Evolutionary conservation across 2,329 filamentous ascomycete species (phyloP).

Genomic region (Aureobasidium namibiae): DNA sequence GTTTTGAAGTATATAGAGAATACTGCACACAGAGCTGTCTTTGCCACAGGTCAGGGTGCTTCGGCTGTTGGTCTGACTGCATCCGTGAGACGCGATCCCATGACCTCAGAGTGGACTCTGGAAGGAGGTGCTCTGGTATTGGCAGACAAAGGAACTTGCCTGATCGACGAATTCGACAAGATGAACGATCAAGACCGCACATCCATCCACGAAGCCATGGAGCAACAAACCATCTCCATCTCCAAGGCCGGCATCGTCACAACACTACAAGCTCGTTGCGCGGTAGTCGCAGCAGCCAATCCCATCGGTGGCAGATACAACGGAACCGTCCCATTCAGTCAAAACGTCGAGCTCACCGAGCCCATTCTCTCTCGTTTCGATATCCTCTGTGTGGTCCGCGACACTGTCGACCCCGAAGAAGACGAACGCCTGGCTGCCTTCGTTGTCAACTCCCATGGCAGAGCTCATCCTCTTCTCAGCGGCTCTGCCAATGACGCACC

Average conservation of each 20-base stretch:
- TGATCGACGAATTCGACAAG: conserved; percentile 99
- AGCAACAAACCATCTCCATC: conserved; percentile 98
- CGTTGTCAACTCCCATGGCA: conserved; percentile 87
- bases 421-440: conserved; percentile 91
- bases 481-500: conserved; percentile 34
- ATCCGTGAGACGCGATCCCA: conserved; percentile 86
- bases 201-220: conserved; percentile 99
- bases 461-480: conserved; percentile 62
- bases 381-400: conserved; percentile 89
- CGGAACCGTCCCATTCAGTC: conserved; percentile 86
- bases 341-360: conserved; percentile 95
- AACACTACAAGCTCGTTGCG: conserved; percentile 88
- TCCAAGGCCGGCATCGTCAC: conserved; percentile 98
- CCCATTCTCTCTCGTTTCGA: conserved; percentile 97
- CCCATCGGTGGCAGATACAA: conserved; percentile 96
- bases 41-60: conserved; percentile 94
- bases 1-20: conserved; percentile 97
- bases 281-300: conserved; percentile 93
- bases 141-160: conserved; percentile 85
- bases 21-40: conserved; percentile 92
- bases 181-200: conserved; percentile 99
- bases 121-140: conserved; percentile 93
- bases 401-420: conserved; percentile 85
- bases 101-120: conserved; percentile 95
- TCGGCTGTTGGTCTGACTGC: conserved; percentile 96